Evolutionary conservation across 2,329 filamentous ascomycete species (phyloP).

Genomic region (Reticulascus tulasneorum): DNA sequence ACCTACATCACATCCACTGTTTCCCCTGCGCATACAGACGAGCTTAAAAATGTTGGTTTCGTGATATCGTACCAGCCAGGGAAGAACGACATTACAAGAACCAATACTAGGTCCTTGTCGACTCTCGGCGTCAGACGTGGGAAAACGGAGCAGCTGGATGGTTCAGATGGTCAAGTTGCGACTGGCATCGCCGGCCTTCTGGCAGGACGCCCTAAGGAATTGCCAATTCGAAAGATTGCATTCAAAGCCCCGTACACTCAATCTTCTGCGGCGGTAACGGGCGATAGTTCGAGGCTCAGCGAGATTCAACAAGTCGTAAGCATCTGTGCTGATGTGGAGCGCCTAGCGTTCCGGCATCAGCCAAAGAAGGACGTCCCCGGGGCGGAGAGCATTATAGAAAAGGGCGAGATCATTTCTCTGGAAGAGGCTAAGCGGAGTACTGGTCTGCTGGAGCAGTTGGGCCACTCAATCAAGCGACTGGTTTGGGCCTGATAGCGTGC

Average conservation of each 20-base stretch:
- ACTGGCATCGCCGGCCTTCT: slow-evolving; percentile 39
- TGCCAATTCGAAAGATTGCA: slow-evolving; percentile 40
- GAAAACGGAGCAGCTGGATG: slow-evolving; percentile 3
- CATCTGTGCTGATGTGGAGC: slow-evolving; percentile 74
- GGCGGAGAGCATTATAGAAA: slow-evolving; percentile 45
- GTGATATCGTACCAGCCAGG: slow-evolving; percentile 73
- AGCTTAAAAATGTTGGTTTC: slow-evolving; percentile 77
- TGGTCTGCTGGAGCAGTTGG: slow-evolving; percentile 78
- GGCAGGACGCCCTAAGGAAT: slow-evolving; percentile 28
- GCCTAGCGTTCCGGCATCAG: slow-evolving; percentile 52
- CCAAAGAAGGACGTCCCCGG: slow-evolving; percentile 36
- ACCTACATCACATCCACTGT: slow-evolving; percentile 89
- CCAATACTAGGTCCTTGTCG: slow-evolving; percentile 81
- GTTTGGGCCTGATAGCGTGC: slow-evolving; percentile 63
- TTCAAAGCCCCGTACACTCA: slow-evolving; percentile 53
- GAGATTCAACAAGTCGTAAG: slow-evolving; percentile 54
- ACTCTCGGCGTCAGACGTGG: slow-evolving; percentile 32
- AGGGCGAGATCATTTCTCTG: slow-evolving; percentile 73
- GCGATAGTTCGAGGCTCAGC: slow-evolving; percentile 40
- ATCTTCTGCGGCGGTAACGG: slow-evolving; percentile 52
- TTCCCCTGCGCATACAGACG: slow-evolving; percentile 71
- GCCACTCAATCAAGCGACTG: slow-evolving; percentile 87
- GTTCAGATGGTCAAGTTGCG: slow-evolving; percentile 2
- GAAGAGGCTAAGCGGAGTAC: slow-evolving; percentile 84
- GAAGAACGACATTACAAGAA: slow-evolving; percentile 66